A percentile compares a stretch with the other conserved stretches of the same genome.
These are phyloP conservation scores for Schizosaccharomyces lindneri DNA, from an alignment of 805 yeast species.

Conservation along the genomic window DNA sequence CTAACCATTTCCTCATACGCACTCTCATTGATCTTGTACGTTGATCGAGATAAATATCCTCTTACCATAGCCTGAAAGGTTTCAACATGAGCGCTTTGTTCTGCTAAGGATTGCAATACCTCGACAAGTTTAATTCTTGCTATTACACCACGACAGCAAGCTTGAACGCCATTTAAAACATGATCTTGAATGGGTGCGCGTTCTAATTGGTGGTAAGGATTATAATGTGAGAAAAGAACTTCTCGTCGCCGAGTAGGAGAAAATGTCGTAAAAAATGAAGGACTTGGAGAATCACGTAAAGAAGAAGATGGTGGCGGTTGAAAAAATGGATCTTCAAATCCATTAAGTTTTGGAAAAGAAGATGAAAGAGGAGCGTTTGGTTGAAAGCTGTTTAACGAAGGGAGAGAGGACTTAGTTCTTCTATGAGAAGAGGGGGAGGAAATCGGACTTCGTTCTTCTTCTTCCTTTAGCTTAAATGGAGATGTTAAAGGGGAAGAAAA, in stretches of 20 bases:
- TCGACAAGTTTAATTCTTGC: neutral
- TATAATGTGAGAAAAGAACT: neutral
- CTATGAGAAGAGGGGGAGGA: neutral
- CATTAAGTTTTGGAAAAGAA: neutral
- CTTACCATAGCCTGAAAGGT: neutral
- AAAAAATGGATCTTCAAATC: neutral
- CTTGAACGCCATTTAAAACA: neutral
- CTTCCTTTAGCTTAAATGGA: neutral
- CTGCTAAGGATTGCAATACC: neutral
- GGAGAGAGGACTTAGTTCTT: neutral
- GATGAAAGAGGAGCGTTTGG: neutral
- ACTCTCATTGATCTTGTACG: neutral
- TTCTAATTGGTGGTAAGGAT: neutral
- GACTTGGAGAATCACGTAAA: neutral
- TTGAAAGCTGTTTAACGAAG: neutral
- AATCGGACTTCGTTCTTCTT: neutral
- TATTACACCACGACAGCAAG: slow-evolving; percentile 2
- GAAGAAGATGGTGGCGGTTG: neutral
- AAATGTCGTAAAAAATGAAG: neutral
- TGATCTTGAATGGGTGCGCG: neutral
- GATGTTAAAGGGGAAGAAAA: neutral
- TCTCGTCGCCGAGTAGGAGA: neutral
- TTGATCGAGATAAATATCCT: neutral
- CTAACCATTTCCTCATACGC: slow-evolving; percentile 2
- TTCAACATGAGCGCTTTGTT: neutral